Evolutionary conservation across 257 asterid species (phyloP), one percentile per base, ranked within the genome.

Genomic region (Solanum phureja): DNA sequence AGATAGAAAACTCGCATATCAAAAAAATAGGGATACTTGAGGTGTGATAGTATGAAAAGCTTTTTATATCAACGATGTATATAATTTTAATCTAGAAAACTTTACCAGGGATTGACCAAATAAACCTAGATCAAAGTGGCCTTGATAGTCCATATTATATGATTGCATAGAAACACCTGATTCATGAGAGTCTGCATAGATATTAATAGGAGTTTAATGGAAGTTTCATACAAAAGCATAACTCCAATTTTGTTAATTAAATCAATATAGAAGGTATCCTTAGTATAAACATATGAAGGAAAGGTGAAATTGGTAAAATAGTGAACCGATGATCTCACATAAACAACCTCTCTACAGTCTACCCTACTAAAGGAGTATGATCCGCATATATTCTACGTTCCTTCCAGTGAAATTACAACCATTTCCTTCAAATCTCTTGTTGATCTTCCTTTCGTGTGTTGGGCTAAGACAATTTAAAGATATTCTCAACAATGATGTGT

Each of bases 71-170:
- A 0, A 73, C 1, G 5, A 18, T 73, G 2, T 42, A 42, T 24
- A 42, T 42, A 77, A 77, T 16, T 13, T 77, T 9, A 84, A 35
- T 64, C 9, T 5, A 33, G 6, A 7, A 21, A 12, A 86, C 4
- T 7, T 87, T 87, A 87, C 88, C 76, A 56, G 62, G 10, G 86
- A 18, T 16, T 86, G 88, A n/a, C 56, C 88, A 86, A 46, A 52
- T 52, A 52, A 86, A 27, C 84, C 84, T 27, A 72, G 52, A n/a
- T 60, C 85, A 56, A 87, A 56, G 37, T 24, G 77, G 31, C 84
- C 62, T 73, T 77, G 86, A 60, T 76, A 76, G 34, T 75, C 88
- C 31, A 60, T 31, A 21, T 16, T 37, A 37, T 72, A 24, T 74
- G 75, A 60, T 64, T 86, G 73, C 27, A 24, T 52, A 13, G 60